Conservation (phyloP, 306 rosid species). For the Dalbergia oliveri region DNA sequence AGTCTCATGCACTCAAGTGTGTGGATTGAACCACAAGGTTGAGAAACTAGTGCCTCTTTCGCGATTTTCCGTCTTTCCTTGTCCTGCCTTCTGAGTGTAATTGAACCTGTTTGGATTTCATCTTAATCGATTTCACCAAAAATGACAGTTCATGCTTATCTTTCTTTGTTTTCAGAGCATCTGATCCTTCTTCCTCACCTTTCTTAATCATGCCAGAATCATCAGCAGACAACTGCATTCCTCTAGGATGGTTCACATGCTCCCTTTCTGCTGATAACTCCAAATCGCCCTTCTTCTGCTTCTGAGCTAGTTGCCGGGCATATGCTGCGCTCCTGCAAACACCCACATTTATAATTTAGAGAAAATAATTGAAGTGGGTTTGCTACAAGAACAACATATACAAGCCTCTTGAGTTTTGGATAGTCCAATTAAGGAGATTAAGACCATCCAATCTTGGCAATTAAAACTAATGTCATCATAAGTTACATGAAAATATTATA, state of each 20-base stretch:
- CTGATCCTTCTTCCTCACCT: conserved; percentile 50
- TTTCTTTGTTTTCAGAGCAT: conserved; percentile 49
- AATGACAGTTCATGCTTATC: conserved; percentile 65
- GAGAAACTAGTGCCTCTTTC: conserved; percentile 43
- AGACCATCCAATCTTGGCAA: conserved; percentile 33
- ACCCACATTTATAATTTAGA: conserved; percentile 41
- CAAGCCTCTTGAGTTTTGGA: conserved; percentile 1
- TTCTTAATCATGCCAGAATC: conserved; percentile 37
- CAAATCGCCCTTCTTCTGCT: conserved; percentile 54
- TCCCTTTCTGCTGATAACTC: conserved; percentile 51
- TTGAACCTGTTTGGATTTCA: conserved; percentile 69
- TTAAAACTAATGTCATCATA: conserved; percentile 21
- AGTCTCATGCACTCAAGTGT: conserved; percentile 12
- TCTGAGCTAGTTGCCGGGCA: conserved; percentile 67
- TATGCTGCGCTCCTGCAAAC: conserved; percentile 77
- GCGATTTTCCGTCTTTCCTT: conserved; percentile 48
- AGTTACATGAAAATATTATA: conserved; percentile 2
- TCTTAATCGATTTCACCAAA: conserved; percentile 71
- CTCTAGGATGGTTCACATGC: conserved; percentile 30
- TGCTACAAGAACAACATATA: conserved; percentile 6
- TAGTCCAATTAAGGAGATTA: conserved; percentile 1
- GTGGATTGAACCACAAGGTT: conserved; percentile 40
- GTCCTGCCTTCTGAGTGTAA: conserved; percentile 49
- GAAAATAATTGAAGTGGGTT: background rate
- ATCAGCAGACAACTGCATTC: conserved; percentile 40